phyloP scores from a whole-genome alignment of 2,329 filamentous ascomycete genomes.

The Cercospora canescens region DNA sequence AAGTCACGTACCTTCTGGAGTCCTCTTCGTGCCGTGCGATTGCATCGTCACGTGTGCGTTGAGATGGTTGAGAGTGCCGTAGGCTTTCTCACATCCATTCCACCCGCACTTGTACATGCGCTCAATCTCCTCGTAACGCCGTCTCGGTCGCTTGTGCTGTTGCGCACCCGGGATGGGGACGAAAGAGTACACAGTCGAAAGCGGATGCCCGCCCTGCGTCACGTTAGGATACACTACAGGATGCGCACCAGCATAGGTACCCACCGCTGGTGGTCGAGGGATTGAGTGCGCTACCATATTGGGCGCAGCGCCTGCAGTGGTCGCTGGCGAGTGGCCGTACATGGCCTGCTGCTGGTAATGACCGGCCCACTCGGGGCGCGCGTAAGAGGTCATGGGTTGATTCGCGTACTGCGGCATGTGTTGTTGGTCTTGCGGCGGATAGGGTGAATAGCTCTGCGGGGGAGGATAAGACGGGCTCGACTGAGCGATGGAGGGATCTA shows the following conservation, averaged over 20 bases:
- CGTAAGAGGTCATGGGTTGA: slow-evolving; percentile 61
- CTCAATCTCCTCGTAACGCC: slow-evolving; percentile 97
- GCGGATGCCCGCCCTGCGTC: slow-evolving; percentile 51
- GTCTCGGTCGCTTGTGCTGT: slow-evolving; percentile 91
- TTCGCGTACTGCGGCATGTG: slow-evolving; percentile 81
- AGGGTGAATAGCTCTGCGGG: slow-evolving; percentile 79
- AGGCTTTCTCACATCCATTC: slow-evolving; percentile 98
- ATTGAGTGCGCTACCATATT: slow-evolving; percentile 59
- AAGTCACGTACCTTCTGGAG: slow-evolving; percentile 82
- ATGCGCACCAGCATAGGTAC: slow-evolving; percentile 37
- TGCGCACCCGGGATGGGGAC: slow-evolving; percentile 96
- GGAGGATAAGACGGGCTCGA: slow-evolving; percentile 90
- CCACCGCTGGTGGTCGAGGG: slow-evolving; percentile 63
- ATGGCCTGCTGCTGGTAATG: slow-evolving; percentile 57
- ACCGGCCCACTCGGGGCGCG: slow-evolving; percentile 71
- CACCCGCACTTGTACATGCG: slow-evolving; percentile 99
- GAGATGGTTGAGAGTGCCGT: slow-evolving; percentile 93
- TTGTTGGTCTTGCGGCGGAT: slow-evolving; percentile 72
- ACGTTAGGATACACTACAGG: slow-evolving; percentile 33
- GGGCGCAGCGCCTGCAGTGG: slow-evolving; percentile 57
- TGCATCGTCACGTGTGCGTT: slow-evolving; percentile 99
- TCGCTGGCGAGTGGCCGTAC: slow-evolving; percentile 55
- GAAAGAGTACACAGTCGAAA: slow-evolving; percentile 91
- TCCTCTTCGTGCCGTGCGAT: slow-evolving; percentile 89
- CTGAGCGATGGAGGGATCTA: slow-evolving; percentile 97